phyloP scores from a whole-genome alignment of 805 yeast species.

The Cyberlindnera maritima region DNA sequence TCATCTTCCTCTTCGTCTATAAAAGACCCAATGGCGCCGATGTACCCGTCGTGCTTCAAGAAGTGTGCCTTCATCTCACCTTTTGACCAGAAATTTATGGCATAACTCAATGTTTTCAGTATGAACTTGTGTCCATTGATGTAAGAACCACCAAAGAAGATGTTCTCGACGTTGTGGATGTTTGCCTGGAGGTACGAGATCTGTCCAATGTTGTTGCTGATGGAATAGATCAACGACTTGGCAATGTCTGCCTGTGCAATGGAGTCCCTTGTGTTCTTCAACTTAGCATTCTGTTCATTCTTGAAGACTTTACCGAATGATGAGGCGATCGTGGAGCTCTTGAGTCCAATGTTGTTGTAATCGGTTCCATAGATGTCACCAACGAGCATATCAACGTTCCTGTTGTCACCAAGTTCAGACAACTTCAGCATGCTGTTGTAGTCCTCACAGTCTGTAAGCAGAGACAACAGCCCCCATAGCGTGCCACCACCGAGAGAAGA shows the following conservation, averaged over 20 bases:
- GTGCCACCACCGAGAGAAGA: slow-evolving; percentile 98
- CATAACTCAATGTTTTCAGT: slow-evolving; percentile 87
- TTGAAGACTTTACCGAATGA: slow-evolving; percentile 95
- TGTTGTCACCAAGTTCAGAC: slow-evolving; percentile 87
- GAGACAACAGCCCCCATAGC: slow-evolving; percentile 88
- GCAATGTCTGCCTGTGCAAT: slow-evolving; percentile 65
- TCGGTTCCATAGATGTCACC: slow-evolving; percentile 94
- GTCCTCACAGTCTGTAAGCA: slow-evolving; percentile 80
- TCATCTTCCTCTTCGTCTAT: slow-evolving; percentile 34
- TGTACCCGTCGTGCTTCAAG: slow-evolving; percentile 90
- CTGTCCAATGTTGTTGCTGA: slow-evolving; percentile 96
- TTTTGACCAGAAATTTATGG: slow-evolving; percentile 92
- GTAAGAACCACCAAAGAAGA: slow-evolving; percentile 95
- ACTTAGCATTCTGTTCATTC: slow-evolving; percentile 27
- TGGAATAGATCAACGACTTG: slow-evolving; percentile 79
- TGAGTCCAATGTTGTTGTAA: slow-evolving; percentile 86
- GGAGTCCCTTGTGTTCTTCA: slow-evolving; percentile 28
- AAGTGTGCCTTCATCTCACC: slow-evolving; percentile 91
- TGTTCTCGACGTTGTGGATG: slow-evolving; percentile 72
- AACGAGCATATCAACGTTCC: slow-evolving; percentile 89
- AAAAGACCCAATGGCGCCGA: slow-evolving; percentile 96
- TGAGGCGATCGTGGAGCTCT: slow-evolving; percentile 85
- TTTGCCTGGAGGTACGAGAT: slow-evolving; percentile 93
- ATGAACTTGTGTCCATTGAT: slow-evolving; percentile 94
- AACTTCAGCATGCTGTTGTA: slow-evolving; percentile 92